Base-by-base conservation (phyloP, 1,284 basidiomycete species). In the Apiotrichum mycotoxinovorans region DNA sequence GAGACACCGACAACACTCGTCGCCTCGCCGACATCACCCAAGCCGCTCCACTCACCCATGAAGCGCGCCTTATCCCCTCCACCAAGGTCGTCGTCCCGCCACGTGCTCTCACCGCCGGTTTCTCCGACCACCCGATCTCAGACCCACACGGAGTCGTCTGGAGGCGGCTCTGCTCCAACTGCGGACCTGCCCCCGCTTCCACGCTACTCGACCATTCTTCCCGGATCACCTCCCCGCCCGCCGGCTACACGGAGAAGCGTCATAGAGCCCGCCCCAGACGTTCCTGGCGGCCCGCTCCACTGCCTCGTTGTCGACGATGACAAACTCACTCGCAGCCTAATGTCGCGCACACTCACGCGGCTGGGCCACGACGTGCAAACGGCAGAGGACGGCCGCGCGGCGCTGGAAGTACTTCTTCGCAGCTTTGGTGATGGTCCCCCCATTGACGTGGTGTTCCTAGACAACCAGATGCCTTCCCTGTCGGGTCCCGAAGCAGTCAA, bases 311-410 rank as follows among this genome's bases (percentile, higher is more conserved):
- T 79, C 14, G 78, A 79, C 55, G 79, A 79, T 62, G 78, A 79
- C 57, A 74, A 66, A 70, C 75, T 93, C 54, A 93, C 91, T 42
- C 83, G 90, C 46, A 85, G 82, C 60, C 79, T 93, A 58, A 92
- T 93, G 91, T 83, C 82, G 48, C 82, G 90, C 34, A 85, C 91
- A 78, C 80, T 93, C 53, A 83, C 83, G 22, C 82, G 89, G 20
- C 77, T 94, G 7, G 90, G 90, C 1, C 91, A 89, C 74, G 75
- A 76, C 45, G 89, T 93, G 20, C 80, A 83, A 4, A 85, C 84
- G 8, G 91, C 91, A 18, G 89, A 92, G 76, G 92, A 95, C 67
- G 91, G 91, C 4, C 84, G 87, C 69, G 77, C 87, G 35, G 91
- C 90, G 10, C 77, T 92, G 52, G 85, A 88, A 58, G 82, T 89